These are phyloP conservation scores for Entophlyctis luteolus DNA, from an alignment of 192 early-diverging fungal species.

Conservation along the genomic window DNA sequence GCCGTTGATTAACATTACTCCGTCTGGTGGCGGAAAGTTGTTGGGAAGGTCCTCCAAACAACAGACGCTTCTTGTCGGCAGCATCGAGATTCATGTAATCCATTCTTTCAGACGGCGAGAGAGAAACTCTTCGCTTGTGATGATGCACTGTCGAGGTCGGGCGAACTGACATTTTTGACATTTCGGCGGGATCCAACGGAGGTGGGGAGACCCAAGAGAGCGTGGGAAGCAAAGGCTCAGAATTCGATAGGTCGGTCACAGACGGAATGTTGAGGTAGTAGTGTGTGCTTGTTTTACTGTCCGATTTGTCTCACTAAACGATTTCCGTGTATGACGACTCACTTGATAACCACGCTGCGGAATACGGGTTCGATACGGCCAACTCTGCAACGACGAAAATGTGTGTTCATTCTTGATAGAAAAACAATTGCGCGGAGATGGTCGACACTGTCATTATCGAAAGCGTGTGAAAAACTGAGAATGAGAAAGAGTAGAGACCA, in stretches of 20 bases:
- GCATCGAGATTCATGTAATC: neutral
- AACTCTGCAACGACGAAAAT: neutral
- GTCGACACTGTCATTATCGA: no score
- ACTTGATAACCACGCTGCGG: slow-evolving; percentile 17
- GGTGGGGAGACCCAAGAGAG: no score
- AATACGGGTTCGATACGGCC: neutral
- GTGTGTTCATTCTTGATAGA: slow-evolving; percentile 1
- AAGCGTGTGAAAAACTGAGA: no score
- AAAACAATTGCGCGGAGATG: neutral
- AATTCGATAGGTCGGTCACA: no score
- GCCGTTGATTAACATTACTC: no score
- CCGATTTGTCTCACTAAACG: no score
- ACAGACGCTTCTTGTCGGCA: neutral
- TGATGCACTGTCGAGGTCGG: neutral
- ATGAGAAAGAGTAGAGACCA: no score
- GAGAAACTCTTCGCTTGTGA: neutral
- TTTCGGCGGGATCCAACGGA: neutral
- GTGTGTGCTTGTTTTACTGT: slow-evolving; percentile 6
- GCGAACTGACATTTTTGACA: neutral
- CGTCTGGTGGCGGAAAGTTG: no score
- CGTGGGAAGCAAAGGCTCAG: no score
- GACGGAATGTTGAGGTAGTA: slow-evolving; percentile 10
- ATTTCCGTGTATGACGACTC: no score
- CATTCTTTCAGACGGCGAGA: no score
- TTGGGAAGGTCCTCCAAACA: neutral